Conservation (phyloP, 2,329 filamentous ascomycete genomes). For the Sarocladium brachiariae region DNA sequence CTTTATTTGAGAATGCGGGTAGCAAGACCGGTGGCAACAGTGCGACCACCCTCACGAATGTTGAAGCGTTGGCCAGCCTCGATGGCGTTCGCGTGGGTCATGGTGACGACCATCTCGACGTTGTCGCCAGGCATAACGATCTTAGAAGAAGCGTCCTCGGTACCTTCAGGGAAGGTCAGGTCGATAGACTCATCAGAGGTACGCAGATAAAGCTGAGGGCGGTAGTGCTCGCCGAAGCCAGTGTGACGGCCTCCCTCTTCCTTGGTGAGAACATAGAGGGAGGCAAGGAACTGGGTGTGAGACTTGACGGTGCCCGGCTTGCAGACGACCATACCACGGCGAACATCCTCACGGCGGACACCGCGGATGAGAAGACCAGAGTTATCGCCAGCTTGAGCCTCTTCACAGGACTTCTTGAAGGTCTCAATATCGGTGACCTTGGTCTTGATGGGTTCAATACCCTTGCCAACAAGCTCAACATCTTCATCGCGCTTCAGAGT, state of each 20-base stretch:
- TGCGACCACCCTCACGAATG: constrained; percentile 91
- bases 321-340: constrained; percentile 88
- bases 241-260: constrained; percentile 97
- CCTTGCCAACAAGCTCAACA: constrained; percentile 90
- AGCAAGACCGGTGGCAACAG: constrained; percentile 75
- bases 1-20: constrained; percentile 62
- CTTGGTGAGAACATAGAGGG: constrained; percentile 95
- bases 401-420: constrained; percentile 99
- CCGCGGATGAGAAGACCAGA: constrained; percentile 94
- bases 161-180: constrained; percentile 81
- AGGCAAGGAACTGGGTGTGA: constrained; percentile 86
- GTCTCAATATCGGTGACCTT: constrained; percentile 99
- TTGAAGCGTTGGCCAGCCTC: constrained; percentile 96
- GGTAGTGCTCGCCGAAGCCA: constrained; percentile 93
- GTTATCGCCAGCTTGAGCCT: constrained; percentile 95
- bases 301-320: constrained; percentile 79
- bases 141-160: constrained; percentile 63
- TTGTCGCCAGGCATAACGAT: constrained; percentile 99
- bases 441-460: constrained; percentile 78
- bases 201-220: constrained; percentile 91
- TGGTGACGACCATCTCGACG: constrained; percentile 88
- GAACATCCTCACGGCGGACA: constrained; percentile 90
- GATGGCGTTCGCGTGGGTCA: constrained; percentile 78
- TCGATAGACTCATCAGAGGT: constrained; percentile 77
- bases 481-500: constrained; percentile 88